Base-by-base conservation (phyloP, 768 basidiomycete genomes). In the Artomyces pyxidatus region DNA sequence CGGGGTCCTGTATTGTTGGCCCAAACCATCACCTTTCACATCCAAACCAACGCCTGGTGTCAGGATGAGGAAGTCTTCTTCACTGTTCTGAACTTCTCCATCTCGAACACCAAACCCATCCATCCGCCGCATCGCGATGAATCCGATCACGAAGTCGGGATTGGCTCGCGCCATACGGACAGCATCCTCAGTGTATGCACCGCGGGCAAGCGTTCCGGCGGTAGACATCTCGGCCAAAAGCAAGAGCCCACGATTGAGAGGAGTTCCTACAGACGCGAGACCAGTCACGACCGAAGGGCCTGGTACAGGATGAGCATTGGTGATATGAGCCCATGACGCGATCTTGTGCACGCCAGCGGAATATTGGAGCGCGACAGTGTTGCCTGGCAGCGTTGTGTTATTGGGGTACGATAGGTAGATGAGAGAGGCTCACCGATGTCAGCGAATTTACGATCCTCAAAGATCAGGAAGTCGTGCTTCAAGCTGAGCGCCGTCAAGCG, bases 361-460 rank as follows among this genome's bases (percentile, higher is more conserved):
- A 68, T 99, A 99, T 64, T 99, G 96, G 21, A 97, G 71, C 7
- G 84, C 80, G 50, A 98, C 96, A 7, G 96, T 98, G 68, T 97
- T 97, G 38, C 96, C 96, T 99, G 58, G 19, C 10, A 17, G 6
- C 9, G 23, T 6, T 19, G n/a, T 22, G 14, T 4, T 16, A 7
- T 8, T 44, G 30, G 12, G 7, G 19, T 7, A 51, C 43, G 38
- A 37, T 7, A 48, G 42, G 16, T 40, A 27, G 22, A 28, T 44
- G 9, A 37, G 17, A 25, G 25, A 45, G 28, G 58, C 77, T 59
- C 54, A 93, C 95, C 95, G 45, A 99, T 98, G 66, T 99, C 96
- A 4, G 96, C 95, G 60, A 99, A 99, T 67, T 99, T 99, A 56
- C 96, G 76, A 71, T 99, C 96, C 70, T 98, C 96, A 58, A 98